phyloP scores from a whole-genome alignment of 257 asterid species.

The Solanum tarijense region DNA sequence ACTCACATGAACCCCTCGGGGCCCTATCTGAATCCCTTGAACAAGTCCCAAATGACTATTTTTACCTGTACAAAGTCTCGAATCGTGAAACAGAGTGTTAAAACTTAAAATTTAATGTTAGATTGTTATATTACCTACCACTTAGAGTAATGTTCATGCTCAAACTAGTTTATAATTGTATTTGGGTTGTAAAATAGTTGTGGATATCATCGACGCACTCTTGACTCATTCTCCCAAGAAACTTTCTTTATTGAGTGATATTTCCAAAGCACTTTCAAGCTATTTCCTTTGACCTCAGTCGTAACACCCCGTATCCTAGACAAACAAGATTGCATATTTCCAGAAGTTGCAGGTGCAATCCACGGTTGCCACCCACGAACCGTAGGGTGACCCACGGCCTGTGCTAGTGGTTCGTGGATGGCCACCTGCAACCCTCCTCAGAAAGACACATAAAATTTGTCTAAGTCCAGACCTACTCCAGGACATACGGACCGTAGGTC shows the following conservation, averaged over 20 bases:
- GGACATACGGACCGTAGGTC: too few relatives aligned
- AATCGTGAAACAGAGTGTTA: too few relatives aligned
- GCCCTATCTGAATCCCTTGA: neutral
- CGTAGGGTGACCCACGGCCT: too few relatives aligned
- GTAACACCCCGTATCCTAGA: too few relatives aligned
- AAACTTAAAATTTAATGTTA: neutral
- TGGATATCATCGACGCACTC: neutral
- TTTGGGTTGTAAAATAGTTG: neutral
- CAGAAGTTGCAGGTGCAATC: too few relatives aligned
- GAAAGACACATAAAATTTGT: too few relatives aligned
- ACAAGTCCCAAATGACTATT: neutral
- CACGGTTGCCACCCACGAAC: too few relatives aligned
- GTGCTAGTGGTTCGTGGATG: too few relatives aligned
- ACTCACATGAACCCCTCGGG: neutral
- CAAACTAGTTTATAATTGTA: neutral
- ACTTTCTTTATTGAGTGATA: neutral
- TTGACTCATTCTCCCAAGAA: neutral
- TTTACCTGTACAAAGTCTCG: neutral
- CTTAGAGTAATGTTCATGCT: neutral
- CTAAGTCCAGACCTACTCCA: too few relatives aligned
- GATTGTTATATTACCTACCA: neutral
- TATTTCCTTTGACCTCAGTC: neutral
- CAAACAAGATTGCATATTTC: too few relatives aligned
- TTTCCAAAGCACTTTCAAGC: neutral
- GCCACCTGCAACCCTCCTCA: too few relatives aligned